These are phyloP conservation scores for Sporisorium sorghi DNA, from an alignment of 1,284 basidiomycete species.

Conservation along the genomic window DNA sequence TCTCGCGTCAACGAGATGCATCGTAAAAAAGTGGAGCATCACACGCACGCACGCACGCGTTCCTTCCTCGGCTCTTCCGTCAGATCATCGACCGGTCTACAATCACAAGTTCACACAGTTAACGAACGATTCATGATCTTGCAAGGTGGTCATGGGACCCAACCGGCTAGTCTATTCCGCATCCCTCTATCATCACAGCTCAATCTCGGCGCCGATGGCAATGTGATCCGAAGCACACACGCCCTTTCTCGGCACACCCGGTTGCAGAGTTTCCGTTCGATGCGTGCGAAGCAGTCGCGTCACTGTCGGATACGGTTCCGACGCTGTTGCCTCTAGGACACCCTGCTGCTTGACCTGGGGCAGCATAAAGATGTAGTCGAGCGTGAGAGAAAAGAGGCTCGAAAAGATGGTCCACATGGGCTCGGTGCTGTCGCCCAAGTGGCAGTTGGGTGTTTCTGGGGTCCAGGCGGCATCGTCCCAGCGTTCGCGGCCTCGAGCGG, in stretches of 20 bases:
- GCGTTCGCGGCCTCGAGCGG: conserved; percentile 53
- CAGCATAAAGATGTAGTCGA: conserved; percentile 81
- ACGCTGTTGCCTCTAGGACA: not conserved
- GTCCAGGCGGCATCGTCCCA: conserved; percentile 57
- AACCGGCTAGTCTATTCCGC: not conserved
- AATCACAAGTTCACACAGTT: not conserved
- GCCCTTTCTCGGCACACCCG: conserved; percentile 82
- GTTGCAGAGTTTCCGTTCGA: conserved; percentile 75
- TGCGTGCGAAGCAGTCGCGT: conserved; percentile 78
- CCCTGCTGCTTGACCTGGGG: conserved; percentile 51
- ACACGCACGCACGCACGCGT: not conserved
- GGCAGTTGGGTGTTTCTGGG: conserved; percentile 48
- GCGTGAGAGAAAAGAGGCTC: conserved; percentile 63
- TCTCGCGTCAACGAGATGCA: not conserved
- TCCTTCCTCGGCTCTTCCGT: not conserved
- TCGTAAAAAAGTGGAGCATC: conserved; percentile 3
- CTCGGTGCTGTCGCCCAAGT: conserved; percentile 55
- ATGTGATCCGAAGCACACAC: conserved; percentile 89
- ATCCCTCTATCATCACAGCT: conserved; percentile 11
- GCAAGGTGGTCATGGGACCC: not conserved
- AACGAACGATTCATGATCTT: too few species aligned
- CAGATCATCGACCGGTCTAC: too few species aligned
- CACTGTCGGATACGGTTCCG: conserved; percentile 71
- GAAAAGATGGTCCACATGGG: conserved; percentile 69
- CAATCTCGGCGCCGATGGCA: conserved; percentile 74